These are phyloP conservation scores for Fusarium goolgardi DNA, from an alignment of 2,329 filamentous ascomycete species.

Conservation along the genomic window DNA sequence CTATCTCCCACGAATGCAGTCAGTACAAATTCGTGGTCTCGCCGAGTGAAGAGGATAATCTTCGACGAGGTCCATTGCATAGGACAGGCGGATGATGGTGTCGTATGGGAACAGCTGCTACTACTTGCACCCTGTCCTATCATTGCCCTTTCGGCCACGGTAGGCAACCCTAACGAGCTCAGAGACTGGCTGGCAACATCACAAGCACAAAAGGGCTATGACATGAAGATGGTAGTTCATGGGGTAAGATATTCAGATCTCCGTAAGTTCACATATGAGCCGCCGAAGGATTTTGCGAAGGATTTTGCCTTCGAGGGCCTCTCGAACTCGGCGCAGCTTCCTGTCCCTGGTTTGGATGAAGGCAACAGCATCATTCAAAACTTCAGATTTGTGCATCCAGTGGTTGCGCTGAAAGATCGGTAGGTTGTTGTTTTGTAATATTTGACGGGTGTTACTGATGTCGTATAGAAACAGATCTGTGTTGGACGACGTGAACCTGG, in stretches of 20 bases:
- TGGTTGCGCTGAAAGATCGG: slow-evolving; percentile 71
- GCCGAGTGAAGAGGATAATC: slow-evolving; percentile 77
- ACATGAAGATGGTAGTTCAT: slow-evolving; percentile 76
- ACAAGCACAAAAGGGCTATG: slow-evolving; percentile 70
- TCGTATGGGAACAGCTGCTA: slow-evolving; percentile 83
- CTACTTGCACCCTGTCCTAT: slow-evolving; percentile 80
- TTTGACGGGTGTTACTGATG: slow-evolving; percentile 11
- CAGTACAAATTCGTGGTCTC: slow-evolving; percentile 67
- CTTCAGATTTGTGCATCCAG: slow-evolving; percentile 73
- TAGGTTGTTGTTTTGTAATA: slow-evolving; percentile 33
- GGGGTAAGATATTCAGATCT: slow-evolving; percentile 79
- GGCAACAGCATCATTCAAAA: slow-evolving; percentile 56
- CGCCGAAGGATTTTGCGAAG: slow-evolving; percentile 58
- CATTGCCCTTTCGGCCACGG: slow-evolving; percentile 82
- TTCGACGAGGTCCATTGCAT: slow-evolving; percentile 88
- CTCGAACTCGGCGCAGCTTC: slow-evolving; percentile 54
- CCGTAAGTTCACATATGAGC: slow-evolving; percentile 76
- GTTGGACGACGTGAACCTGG: slow-evolving; percentile 74
- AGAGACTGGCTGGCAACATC: slow-evolving; percentile 73
- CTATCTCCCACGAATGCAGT: slow-evolving; percentile 73
- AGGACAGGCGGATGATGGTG: slow-evolving; percentile 78
- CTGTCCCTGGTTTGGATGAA: slow-evolving; percentile 59
- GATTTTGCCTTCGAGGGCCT: slow-evolving; percentile 65
- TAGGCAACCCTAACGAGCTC: slow-evolving; percentile 80
- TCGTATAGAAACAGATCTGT: slow-evolving; percentile 63